These are phyloP conservation scores for Aureobasidium sp. DNA, from an alignment of 2,329 filamentous ascomycete genomes.

Conservation along the genomic window DNA sequence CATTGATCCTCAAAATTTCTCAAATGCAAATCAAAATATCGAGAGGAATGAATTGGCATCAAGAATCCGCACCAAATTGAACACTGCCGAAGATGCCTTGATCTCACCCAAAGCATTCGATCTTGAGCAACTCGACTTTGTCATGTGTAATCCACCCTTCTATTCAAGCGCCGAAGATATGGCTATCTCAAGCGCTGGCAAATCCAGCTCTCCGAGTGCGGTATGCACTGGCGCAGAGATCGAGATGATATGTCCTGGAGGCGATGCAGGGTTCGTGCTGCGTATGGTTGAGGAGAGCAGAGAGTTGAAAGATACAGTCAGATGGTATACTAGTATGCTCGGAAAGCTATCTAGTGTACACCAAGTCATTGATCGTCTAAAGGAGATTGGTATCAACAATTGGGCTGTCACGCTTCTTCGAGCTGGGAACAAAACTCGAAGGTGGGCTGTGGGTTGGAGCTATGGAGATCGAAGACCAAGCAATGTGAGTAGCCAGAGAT, in stretches of 20 bases:
- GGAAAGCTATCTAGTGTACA: slow-evolving; percentile 78
- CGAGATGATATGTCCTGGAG: slow-evolving; percentile 84
- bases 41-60: slow-evolving; percentile 67
- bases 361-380: slow-evolving; percentile 66
- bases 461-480: slow-evolving; percentile 73
- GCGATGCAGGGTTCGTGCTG: slow-evolving; percentile 79
- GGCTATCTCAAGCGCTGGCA: slow-evolving; percentile 66
- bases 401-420: slow-evolving; percentile 85
- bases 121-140: slow-evolving; percentile 75
- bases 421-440: slow-evolving; percentile 79
- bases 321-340: slow-evolving; percentile 94
- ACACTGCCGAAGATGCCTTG: slow-evolving; percentile 58
- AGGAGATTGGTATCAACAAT: slow-evolving; percentile 69
- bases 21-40: slow-evolving; percentile 74
- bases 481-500: slow-evolving; percentile 42
- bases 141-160: slow-evolving; percentile 96
- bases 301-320: slow-evolving; percentile 63
- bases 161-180: slow-evolving; percentile 82
- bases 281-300: slow-evolving; percentile 78
- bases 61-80: slow-evolving; percentile 71
- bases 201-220: slow-evolving; percentile 73
- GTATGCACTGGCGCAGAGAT: slow-evolving; percentile 79
- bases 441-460: slow-evolving; percentile 94
- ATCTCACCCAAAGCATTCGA: slow-evolving; percentile 68
- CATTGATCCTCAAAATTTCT: slow-evolving; percentile 76